A percentile compares a stretch with the other conserved stretches of the same genome.
Evolutionary conservation across 1,284 basidiomycete genomes (phyloP).

Genomic region (Ustilago trichophora): DNA sequence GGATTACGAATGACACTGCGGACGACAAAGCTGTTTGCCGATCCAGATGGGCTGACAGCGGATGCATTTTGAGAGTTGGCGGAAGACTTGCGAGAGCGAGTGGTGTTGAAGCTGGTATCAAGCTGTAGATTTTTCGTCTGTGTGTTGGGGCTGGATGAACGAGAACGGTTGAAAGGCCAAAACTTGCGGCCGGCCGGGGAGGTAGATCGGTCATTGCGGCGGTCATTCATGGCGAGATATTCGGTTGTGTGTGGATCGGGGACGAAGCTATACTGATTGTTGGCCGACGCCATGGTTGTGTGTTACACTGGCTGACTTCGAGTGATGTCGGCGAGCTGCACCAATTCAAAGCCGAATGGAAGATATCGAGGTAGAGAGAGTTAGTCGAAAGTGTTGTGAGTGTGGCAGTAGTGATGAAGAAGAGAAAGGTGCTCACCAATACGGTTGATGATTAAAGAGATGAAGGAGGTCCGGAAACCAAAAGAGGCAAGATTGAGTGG

Average conservation of each 20-base stretch:
- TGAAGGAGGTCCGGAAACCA: too few species aligned
- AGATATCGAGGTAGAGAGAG: not conserved
- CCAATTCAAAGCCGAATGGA: not conserved
- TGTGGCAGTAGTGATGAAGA: not conserved
- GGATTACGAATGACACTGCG: constrained; percentile 52
- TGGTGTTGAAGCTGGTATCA: constrained; percentile 18
- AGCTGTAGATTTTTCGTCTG: constrained; percentile 17
- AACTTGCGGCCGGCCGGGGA: constrained; percentile 27
- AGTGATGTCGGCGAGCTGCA: not conserved
- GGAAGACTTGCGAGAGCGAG: constrained; percentile 32
- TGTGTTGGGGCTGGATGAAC: constrained; percentile 41
- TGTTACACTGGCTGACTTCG: not conserved
- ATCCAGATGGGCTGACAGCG: constrained; percentile 25
- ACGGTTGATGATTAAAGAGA: too few species aligned
- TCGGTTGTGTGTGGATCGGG: constrained; percentile 27
- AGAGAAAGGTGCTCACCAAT: not conserved
- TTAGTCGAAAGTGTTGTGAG: too few species aligned
- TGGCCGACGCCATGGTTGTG: constrained; percentile 16
- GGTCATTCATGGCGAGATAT: constrained; percentile 26
- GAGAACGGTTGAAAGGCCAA: constrained; percentile 52
- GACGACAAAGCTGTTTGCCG: constrained; percentile 49
- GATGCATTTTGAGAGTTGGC: constrained; percentile 10
- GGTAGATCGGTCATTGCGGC: constrained; percentile 16
- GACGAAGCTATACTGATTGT: constrained; percentile 22
- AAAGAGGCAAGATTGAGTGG: too few species aligned